Evolutionary conservation across 495 filamentous ascomycete species (phyloP), one percentile per base, ranked within the genome.

Genomic region (Aspergillus sparsus): DNA sequence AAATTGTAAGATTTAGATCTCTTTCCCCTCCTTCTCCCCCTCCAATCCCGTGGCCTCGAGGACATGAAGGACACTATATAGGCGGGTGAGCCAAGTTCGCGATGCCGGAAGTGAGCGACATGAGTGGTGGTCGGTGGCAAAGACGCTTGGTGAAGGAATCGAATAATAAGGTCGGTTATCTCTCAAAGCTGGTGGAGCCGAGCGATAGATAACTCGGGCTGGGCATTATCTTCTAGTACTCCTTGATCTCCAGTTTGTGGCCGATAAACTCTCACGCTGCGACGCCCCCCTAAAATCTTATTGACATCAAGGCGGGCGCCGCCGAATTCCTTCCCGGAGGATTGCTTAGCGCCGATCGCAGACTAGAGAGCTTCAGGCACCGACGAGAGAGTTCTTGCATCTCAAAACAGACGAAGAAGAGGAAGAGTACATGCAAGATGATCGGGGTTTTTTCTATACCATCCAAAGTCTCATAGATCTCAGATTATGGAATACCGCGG

Each of bases 81-180:
- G 41, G 21, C 21, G 21, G 21, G 21, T 27, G 21, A 27, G 21
- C 21, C 21, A 27, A 27, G 21, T 27, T 27, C 21, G 21, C 21
- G 21, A 27, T 27, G 21, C 21, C 21, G 21, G 21, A 27, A 1
- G 21, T 3, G 21, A 27, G 21, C 21, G 21, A 27, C 21, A 27
- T 27, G 21, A 27, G 21, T 27, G 21, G 21, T 27, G 21, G 21
- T n/a, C n/a, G 36, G 50, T 56, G 52, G 36, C 55, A 35, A 51
- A 31, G 46, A 21, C 15, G 16, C 27, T 63, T 51, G 21, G 55
- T 59, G 50, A 63, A 63, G 21, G 35, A 56, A 63, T 63, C 56
- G 56, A 63, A 63, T 63, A 63, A 50, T 53, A 39, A 41, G 5
- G 27, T 39, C 46, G 54, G 60, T 62, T 62, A 62, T 62, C 60